Evolutionary conservation across 192 early-diverging fungal genomes (phyloP).

Genomic region (Helicostylum pulchrum): DNA sequence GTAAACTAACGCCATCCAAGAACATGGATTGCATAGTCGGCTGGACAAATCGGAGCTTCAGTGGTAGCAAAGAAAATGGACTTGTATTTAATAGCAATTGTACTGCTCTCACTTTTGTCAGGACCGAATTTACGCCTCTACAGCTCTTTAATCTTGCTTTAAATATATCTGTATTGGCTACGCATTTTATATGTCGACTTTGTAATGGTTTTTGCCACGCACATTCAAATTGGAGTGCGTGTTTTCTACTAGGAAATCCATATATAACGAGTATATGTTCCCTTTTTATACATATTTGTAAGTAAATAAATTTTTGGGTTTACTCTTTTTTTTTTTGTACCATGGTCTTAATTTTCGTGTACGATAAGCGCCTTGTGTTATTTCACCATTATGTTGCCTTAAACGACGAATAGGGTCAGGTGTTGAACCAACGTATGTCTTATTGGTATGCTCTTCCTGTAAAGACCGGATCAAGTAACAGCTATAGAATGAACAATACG

Average conservation of each 20-base stretch:
- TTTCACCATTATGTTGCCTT: conserved; percentile 27
- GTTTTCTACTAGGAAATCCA: conserved; percentile 13
- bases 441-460: conserved; percentile 1
- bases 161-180: neutral
- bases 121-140: neutral
- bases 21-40: conserved; percentile 8
- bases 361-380: conserved; percentile 20
- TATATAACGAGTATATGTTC: conserved; percentile 21
- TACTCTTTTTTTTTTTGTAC: neutral
- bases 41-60: conserved; percentile 14
- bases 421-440: conserved; percentile 24
- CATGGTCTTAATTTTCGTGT: conserved; percentile 19
- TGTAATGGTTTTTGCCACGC: conserved; percentile 24
- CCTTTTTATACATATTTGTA: conserved; percentile 2
- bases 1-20: neutral
- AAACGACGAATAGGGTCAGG: conserved; percentile 23
- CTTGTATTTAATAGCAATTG: conserved; percentile 13
- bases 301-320: neutral
- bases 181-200: conserved; percentile 16
- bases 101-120: conserved; percentile 12
- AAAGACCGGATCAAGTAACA: conserved; percentile 24
- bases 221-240: conserved; percentile 22
- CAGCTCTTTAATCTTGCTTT: neutral
- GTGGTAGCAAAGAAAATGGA: conserved; percentile 17
- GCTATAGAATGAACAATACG: conserved; percentile 19